Conservation (phyloP, 805 yeast species). For the Yamadazyma akitaensis region DNA sequence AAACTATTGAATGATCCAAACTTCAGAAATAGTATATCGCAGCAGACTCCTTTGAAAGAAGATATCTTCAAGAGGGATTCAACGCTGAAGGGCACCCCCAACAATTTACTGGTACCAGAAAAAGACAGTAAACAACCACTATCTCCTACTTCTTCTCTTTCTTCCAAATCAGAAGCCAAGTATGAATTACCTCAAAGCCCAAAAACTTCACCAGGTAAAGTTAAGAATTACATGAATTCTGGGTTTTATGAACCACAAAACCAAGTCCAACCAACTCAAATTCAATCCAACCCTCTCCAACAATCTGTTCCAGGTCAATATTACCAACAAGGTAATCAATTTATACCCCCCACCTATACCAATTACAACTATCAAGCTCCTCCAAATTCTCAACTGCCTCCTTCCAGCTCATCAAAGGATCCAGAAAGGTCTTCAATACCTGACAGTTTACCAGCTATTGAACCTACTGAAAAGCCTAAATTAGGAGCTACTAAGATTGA, state of each 20-base stretch:
- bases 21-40: conserved; percentile 8
- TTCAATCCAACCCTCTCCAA: conserved; percentile 9
- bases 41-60: conserved; percentile 29
- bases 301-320: conserved; percentile 9
- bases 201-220: conserved; percentile 29
- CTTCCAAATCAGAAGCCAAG: conserved; percentile 29
- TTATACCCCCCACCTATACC: conserved; percentile 11
- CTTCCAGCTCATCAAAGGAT: conserved; percentile 6
- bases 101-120: neutral
- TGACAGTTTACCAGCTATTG: neutral
- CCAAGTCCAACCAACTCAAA: neutral
- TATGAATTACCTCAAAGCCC: conserved; percentile 41
- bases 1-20: conserved; percentile 33
- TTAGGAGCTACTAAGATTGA: conserved; percentile 89
- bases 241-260: conserved; percentile 2
- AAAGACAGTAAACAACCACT: conserved; percentile 15
- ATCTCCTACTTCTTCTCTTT: conserved; percentile 36
- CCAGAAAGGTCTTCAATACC: neutral
- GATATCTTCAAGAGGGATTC: conserved; percentile 32
- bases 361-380: conserved; percentile 10
- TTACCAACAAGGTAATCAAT: conserved; percentile 10
- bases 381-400: conserved; percentile 5
- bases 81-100: neutral
- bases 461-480: conserved; percentile 60
- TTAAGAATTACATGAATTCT: neutral